Evolutionary conservation across 1,284 basidiomycete species (phyloP), one percentile per base, ranked within the genome.

Genomic region (Afroboletus lepidellus): DNA sequence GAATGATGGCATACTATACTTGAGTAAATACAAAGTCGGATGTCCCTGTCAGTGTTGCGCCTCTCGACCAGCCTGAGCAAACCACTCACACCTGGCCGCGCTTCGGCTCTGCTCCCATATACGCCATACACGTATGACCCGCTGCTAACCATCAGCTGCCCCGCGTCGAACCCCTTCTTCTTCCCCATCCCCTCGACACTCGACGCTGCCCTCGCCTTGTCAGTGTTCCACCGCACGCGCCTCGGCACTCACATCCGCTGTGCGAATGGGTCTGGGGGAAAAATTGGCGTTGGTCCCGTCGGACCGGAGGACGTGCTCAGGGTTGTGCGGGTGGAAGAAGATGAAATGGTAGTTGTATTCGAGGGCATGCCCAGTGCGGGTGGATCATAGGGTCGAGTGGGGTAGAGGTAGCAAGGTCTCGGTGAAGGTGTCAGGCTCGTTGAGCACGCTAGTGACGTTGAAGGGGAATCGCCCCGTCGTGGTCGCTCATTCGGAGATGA

Each of bases 281-380:
- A 87, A 83, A 51, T 84, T 79, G 2, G 74, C 74, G 60, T 90
- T 85, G 16, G 90, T 91, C 12, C 88, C 88, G 64, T 92, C 90
- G 23, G 72, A 58, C 6, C 84, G 80, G 29, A 93, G 74, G 12
- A 72, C 66, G 9, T 65, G 58, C 59, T 90, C 81, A 7, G 84
- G 78, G 32, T 77, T 77, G 41, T 82, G 77, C 2, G 83, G 80
- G 57, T 90, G 84, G 69, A 92, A 92, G 73, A 89, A 90, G 3
- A 77, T 80, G 41, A 92, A 76, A 62, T 90, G 87, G 61, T 87
- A 84, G 0, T 85, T 88, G 53, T 79, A 81, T 1, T 73, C 75
- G 29, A 91, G 69, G 71, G 67, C 4, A 74, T 62, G 5, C 77
- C 77, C 3, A 62, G 60, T 37, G 61, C 59, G n/a, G 83, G 82